Conservation (phyloP, 1,284 basidiomycete species). For the Psilocybe mexicana region DNA sequence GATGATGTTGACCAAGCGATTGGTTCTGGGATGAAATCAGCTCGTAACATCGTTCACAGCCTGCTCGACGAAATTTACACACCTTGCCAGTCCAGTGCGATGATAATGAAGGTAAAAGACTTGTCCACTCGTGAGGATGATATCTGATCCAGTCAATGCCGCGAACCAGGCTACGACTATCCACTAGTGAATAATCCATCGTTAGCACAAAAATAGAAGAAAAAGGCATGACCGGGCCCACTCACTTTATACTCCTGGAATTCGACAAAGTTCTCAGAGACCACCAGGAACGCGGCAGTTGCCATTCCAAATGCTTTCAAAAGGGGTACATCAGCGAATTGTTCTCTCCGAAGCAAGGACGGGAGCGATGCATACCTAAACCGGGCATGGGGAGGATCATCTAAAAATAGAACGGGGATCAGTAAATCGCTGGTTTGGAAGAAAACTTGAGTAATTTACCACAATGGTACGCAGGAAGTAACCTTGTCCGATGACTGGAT, state of each 20-base stretch:
- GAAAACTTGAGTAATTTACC: not conserved
- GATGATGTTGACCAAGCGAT: not conserved
- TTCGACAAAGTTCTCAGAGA: not conserved
- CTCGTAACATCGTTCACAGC: not conserved
- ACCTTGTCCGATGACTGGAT: not conserved
- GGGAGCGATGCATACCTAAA: not conserved
- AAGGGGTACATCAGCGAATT: not conserved
- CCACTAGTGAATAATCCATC: not conserved
- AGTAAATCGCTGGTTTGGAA: not conserved
- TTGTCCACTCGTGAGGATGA: not conserved
- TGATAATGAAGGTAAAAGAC: conserved; percentile 1
- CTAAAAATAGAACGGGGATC: not conserved
- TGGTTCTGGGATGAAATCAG: not conserved
- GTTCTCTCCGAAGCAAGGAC: not conserved
- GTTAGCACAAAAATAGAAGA: not conserved
- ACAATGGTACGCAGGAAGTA: not conserved
- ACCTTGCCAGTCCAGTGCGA: conserved; percentile 1
- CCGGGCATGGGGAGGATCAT: not conserved
- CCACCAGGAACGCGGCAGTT: not conserved
- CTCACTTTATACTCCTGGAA: not conserved
- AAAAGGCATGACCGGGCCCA: not conserved
- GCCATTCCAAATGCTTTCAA: not conserved
- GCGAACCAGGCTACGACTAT: not conserved
- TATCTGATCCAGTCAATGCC: not conserved
- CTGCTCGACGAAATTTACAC: not conserved